Evolutionary conservation across 129 eudicot species (phyloP).

Genomic region (Silybum marianum): DNA sequence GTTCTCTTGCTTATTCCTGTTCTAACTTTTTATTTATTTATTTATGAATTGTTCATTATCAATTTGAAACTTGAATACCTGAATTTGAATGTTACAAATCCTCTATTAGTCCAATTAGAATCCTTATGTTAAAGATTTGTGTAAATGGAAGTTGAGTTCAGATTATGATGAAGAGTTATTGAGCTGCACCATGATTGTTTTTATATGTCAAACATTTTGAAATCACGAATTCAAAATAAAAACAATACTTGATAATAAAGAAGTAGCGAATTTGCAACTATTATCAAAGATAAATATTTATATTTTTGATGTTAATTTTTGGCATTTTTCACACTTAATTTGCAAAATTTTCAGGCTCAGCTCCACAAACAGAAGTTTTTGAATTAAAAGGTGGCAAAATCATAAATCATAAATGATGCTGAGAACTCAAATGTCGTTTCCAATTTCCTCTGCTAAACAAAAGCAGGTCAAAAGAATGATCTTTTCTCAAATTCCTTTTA

Average conservation of each 20-base stretch:
- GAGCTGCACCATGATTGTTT: too few relatives aligned
- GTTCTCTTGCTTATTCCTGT: not conserved
- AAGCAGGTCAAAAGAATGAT: conserved; percentile 17
- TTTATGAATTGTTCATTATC: not conserved
- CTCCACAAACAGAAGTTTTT: not conserved
- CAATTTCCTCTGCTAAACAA: conserved; percentile 18
- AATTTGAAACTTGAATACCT: not conserved
- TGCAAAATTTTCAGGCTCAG: not conserved
- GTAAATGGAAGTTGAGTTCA: not conserved
- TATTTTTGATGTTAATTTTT: not conserved
- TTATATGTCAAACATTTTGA: not conserved
- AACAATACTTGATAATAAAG: not conserved
- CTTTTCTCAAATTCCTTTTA: not conserved
- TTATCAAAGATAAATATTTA: not conserved
- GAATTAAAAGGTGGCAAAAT: not conserved
- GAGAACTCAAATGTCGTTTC: conserved; percentile 14
- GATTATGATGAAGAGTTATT: not conserved
- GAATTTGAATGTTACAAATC: not conserved
- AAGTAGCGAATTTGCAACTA: too few relatives aligned
- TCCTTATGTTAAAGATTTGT: not conserved
- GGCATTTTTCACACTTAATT: not conserved
- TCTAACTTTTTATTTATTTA: not conserved
- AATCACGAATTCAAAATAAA: not conserved
- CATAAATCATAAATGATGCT: not conserved
- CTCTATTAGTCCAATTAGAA: not conserved